Evolutionary conservation across 2,329 filamentous ascomycete genomes (phyloP), one percentile per base, ranked within the genome.

Genomic region (Fusarium sarcochroum): DNA sequence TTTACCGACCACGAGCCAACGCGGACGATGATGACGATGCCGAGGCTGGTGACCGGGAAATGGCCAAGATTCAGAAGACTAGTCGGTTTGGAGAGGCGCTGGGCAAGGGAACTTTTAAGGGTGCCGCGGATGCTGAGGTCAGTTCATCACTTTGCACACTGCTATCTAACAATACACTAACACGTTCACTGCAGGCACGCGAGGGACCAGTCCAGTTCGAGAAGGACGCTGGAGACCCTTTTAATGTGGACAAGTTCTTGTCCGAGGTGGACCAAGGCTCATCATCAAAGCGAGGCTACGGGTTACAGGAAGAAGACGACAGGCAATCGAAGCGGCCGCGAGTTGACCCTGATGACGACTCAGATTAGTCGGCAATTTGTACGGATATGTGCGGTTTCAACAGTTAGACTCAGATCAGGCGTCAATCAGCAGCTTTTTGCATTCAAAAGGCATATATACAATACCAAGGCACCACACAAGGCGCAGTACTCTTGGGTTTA

Each of bases 171-270:
- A 7, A 14, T 37, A 34, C 72, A 68, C 80, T 82, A 80, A 81
- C 68, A 48, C 46, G 51, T 20, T 32, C 30, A 23, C 50, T 46
- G 52, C 72, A 92, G 89, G 89, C 88, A 64, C 89, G 94, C 57
- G 93, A 97, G 74, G 96, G 96, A 7, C 96, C 96, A 1, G 96
- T 99, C 27, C 93, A 97, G 79, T 99, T 99, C 74, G 95, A 98
- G 80, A 97, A 95, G 80, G 95, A 98, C 53, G 87, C 81, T 2
- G 81, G 81, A 30, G 95, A 98, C 80, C 94, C 94, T 1, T 98
- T 98, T 79, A 94, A 97, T 49, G 96, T 98, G 71, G 94, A 97
- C 77, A 92, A 93, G 75, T 97, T 99, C 83, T 89, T 99, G 77
- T 91, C 89, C 35, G 94, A 98, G 78, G 94, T 86, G 74, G 89